These are phyloP conservation scores for Lentinus polychrous DNA, from an alignment of 1,284 basidiomycete species.

Conservation along the genomic window DNA sequence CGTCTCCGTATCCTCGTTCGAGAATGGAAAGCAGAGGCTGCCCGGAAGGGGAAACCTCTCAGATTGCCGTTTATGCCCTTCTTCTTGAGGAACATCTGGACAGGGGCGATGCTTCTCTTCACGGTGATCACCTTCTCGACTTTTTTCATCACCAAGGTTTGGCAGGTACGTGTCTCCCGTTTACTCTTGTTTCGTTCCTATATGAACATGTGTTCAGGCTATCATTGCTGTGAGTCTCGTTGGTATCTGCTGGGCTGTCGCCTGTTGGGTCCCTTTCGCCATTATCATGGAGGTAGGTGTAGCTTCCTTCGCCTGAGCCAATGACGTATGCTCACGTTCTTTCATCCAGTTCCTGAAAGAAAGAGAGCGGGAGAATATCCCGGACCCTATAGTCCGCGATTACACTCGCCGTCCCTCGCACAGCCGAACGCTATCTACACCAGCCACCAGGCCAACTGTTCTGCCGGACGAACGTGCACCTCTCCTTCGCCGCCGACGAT, in stretches of 20 bases:
- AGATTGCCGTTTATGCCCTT: conserved; percentile 81
- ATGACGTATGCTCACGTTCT: conserved; percentile 6
- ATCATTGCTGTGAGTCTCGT: conserved; percentile 77
- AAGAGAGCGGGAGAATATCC: conserved; percentile 34
- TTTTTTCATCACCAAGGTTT: conserved; percentile 75
- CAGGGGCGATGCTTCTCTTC: conserved; percentile 76
- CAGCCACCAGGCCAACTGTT: conserved; percentile 23
- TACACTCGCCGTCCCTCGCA: conserved; percentile 32
- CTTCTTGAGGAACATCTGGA: conserved; percentile 90
- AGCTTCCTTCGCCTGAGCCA: neutral
- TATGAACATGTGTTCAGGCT: conserved; percentile 38
- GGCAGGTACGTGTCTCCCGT: conserved; percentile 39
- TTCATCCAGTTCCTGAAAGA: conserved; percentile 74
- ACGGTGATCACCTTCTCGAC: conserved; percentile 73
- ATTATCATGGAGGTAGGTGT: conserved; percentile 85
- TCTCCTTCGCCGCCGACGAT: conserved; percentile 57
- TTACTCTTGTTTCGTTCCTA: neutral
- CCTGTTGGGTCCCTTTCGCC: conserved; percentile 87
- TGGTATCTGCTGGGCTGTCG: conserved; percentile 92
- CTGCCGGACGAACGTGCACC: conserved; percentile 50
- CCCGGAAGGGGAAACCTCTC: conserved; percentile 61
- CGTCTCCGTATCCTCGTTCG: conserved; percentile 66
- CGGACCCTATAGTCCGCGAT: conserved; percentile 10
- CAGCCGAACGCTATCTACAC: conserved; percentile 39
- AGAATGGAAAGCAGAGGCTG: conserved; percentile 79